These are phyloP conservation scores for Hypoxylon sp. DNA, from an alignment of 2,329 filamentous ascomycete genomes.

Conservation along the genomic window DNA sequence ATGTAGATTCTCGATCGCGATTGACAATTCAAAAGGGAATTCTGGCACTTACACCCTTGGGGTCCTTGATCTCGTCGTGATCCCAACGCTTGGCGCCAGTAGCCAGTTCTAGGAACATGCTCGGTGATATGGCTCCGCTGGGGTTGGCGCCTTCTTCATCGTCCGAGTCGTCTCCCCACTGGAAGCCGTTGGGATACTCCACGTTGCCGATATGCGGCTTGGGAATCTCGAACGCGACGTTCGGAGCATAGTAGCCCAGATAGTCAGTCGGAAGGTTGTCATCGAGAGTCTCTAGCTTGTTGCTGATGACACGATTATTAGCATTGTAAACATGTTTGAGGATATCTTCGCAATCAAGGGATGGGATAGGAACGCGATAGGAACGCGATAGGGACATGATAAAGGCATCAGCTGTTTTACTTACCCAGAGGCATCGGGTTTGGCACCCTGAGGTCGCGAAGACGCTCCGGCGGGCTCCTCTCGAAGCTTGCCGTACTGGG, in stretches of 20 bases:
- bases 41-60: constrained; percentile 52
- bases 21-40: not conserved
- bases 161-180: constrained; percentile 38
- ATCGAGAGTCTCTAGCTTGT: constrained; percentile 44
- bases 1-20: not conserved
- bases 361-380: too few species aligned
- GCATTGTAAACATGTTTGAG: not conserved
- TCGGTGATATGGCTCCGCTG: constrained; percentile 56
- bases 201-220: not conserved
- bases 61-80: constrained; percentile 43
- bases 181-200: not conserved
- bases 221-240: constrained; percentile 42
- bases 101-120: constrained; percentile 57
- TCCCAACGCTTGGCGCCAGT: constrained; percentile 54
- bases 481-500: constrained; percentile 44
- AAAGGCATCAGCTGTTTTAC: constrained; percentile 7
- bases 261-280: constrained; percentile 34
- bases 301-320: constrained; percentile 34
- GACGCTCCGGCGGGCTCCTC: not conserved
- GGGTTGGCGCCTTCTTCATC: constrained; percentile 55
- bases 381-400: too few species aligned
- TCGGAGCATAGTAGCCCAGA: constrained; percentile 37
- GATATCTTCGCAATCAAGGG: not conserved
- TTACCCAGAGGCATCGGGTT: constrained; percentile 39
- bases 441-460: constrained; percentile 2